These are phyloP conservation scores for Brassica nigra DNA, from an alignment of 345 rosid species.

Conservation along the genomic window DNA sequence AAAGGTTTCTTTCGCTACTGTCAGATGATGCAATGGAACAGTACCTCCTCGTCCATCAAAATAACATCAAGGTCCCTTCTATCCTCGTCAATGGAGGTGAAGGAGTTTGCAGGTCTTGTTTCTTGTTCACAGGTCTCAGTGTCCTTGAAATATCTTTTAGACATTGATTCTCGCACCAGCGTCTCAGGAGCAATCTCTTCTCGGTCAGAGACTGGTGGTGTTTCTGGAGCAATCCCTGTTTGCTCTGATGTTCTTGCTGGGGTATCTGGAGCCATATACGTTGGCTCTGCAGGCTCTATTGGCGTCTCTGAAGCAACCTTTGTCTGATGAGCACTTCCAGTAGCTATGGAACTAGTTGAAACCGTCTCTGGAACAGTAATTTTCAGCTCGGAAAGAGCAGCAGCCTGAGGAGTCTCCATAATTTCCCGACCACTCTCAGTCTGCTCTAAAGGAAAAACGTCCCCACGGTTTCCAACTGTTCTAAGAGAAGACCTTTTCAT, in stretches of 20 bases:
- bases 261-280: slow-evolving; percentile 29
- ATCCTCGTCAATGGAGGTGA: slow-evolving; percentile 37
- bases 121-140: slow-evolving; percentile 37
- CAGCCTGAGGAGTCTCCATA: slow-evolving; percentile 30
- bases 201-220: background rate
- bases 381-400: slow-evolving; percentile 23
- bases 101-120: slow-evolving; percentile 26
- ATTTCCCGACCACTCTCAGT: slow-evolving; percentile 26
- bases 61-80: slow-evolving; percentile 42
- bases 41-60: slow-evolving; percentile 52
- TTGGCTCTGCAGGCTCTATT: slow-evolving; percentile 27
- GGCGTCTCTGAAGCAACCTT: slow-evolving; percentile 22
- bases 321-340: slow-evolving; percentile 24
- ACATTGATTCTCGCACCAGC: slow-evolving; percentile 47
- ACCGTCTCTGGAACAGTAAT: slow-evolving; percentile 14
- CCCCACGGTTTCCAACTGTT: background rate
- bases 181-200: slow-evolving; percentile 67
- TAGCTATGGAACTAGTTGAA: background rate
- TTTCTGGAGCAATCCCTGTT: slow-evolving; percentile 28
- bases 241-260: slow-evolving; percentile 28
- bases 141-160: slow-evolving; percentile 47
- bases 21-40: slow-evolving; percentile 21
- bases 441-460: background rate
- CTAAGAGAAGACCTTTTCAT: background rate
- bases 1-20: background rate